Conservation (phyloP, 1,284 basidiomycete genomes). For the Flammula alnicola region DNA sequence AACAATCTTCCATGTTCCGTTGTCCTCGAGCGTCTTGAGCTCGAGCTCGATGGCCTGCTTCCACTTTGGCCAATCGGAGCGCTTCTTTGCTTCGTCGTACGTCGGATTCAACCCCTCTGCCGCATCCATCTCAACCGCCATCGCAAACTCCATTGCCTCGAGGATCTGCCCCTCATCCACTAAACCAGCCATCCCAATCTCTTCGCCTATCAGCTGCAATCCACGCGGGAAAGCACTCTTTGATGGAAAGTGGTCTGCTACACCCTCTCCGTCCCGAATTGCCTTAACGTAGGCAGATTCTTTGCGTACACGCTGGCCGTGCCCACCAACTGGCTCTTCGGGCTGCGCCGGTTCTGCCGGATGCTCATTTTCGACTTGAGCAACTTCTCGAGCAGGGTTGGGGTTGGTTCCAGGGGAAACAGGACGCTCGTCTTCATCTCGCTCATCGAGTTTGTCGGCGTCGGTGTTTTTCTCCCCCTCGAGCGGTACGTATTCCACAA, state of each 20-base stretch:
- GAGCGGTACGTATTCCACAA: constrained; percentile 16
- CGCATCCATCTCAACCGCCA: constrained; percentile 21
- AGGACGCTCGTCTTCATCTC: no score
- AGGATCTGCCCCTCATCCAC: constrained; percentile 21
- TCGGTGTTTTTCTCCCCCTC: constrained; percentile 28
- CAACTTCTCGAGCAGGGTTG: neutral
- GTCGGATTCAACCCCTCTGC: constrained; percentile 23
- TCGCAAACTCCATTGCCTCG: constrained; percentile 17
- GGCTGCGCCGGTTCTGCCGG: neutral
- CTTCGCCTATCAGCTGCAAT: constrained; percentile 9
- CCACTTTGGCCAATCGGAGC: constrained; percentile 23
- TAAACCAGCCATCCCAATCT: neutral
- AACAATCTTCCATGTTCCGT: constrained; percentile 17
- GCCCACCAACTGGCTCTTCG: constrained; percentile 2
- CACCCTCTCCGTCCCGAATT: constrained; percentile 6
- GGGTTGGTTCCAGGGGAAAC: constrained; percentile 1
- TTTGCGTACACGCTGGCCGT: neutral
- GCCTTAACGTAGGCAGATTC: constrained; percentile 7
- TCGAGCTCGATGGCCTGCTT: constrained; percentile 18
- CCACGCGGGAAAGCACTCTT: constrained; percentile 1
- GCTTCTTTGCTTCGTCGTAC: constrained; percentile 10
- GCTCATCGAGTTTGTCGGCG: no score
- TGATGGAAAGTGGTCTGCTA: constrained; percentile 2
- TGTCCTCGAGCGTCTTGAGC: constrained; percentile 6
- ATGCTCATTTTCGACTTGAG: neutral